Percentiles rank a stretch among this genome's conserved stretches.
These are phyloP conservation scores for Diaporthe sp. DNA, from an alignment of 2,329 filamentous ascomycete species.

Conservation along the genomic window DNA sequence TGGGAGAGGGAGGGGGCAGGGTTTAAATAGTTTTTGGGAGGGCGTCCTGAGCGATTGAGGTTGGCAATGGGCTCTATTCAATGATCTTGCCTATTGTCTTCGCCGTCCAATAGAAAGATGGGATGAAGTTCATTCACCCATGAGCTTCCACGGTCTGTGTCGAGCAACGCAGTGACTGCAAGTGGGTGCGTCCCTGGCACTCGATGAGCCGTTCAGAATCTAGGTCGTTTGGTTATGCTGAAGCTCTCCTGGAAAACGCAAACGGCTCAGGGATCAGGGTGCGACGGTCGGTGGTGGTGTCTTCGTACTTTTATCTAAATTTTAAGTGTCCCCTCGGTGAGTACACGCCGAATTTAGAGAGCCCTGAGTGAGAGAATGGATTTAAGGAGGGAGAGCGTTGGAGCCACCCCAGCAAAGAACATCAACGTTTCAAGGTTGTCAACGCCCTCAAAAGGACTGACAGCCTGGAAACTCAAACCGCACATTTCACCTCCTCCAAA, in stretches of 20 bases:
- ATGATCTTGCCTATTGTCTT: neutral
- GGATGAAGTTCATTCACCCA: neutral
- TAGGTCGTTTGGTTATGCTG: neutral
- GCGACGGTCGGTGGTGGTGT: too few relatives aligned
- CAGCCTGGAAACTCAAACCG: neutral
- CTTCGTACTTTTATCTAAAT: fast-evolving
- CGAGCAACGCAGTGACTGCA: neutral
- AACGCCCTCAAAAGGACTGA: neutral
- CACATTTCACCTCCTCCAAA: neutral
- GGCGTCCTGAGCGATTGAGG: neutral
- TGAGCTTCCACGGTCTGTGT: neutral
- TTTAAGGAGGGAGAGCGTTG: neutral
- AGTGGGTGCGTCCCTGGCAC: neutral
- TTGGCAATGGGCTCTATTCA: neutral
- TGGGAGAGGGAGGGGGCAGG: neutral
- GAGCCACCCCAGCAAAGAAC: neutral
- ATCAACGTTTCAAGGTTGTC: neutral
- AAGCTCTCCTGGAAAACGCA: neutral
- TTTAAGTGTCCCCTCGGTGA: too few relatives aligned
- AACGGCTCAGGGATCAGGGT: neutral
- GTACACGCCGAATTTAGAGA: neutral
- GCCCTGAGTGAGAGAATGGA: neutral
- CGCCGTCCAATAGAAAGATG: neutral
- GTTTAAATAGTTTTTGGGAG: neutral
- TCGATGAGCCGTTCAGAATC: neutral